These are phyloP conservation scores for Mycosphaerella sp. DNA, from an alignment of 2,329 filamentous ascomycete species.

Conservation along the genomic window DNA sequence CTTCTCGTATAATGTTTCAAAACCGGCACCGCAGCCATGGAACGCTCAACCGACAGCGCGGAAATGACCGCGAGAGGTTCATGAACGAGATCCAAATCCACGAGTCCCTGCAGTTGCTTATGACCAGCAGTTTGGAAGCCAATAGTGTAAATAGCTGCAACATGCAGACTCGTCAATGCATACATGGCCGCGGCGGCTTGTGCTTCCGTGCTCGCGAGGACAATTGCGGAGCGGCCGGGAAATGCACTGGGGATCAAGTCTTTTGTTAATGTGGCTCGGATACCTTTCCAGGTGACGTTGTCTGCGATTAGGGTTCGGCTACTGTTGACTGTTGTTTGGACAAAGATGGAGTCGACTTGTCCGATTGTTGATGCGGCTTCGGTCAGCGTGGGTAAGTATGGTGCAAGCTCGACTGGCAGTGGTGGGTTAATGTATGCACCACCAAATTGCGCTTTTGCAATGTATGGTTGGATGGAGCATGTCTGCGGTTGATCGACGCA, in stretches of 20 bases:
- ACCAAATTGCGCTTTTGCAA: conserved; percentile 68
- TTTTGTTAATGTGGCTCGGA: conserved; percentile 70
- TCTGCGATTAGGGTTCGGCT: conserved; percentile 62
- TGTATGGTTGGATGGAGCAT: conserved; percentile 63
- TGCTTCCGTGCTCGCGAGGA: conserved; percentile 64
- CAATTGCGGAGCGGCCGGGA: conserved; percentile 64
- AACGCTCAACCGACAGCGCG: conserved; percentile 70
- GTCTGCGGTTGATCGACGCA: conserved; percentile 65
- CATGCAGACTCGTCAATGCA: conserved; percentile 66
- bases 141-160: conserved; percentile 76
- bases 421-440: conserved; percentile 76
- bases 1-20: conserved; percentile 59
- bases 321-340: conserved; percentile 44
- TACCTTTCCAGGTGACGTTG: conserved; percentile 80
- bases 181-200: conserved; percentile 75
- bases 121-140: conserved; percentile 57
- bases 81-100: conserved; percentile 72
- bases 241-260: conserved; percentile 81
- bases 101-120: conserved; percentile 58
- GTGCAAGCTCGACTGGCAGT: conserved; percentile 46
- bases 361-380: conserved; percentile 74
- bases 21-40: conserved; percentile 68
- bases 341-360: conserved; percentile 73
- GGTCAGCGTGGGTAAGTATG: conserved; percentile 60
- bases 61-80: conserved; percentile 77